A percentile compares a stretch with the other conserved stretches of the same genome.
phyloP scores from a whole-genome alignment of 1,139 yeast species.

The Spathaspora sp. region DNA sequence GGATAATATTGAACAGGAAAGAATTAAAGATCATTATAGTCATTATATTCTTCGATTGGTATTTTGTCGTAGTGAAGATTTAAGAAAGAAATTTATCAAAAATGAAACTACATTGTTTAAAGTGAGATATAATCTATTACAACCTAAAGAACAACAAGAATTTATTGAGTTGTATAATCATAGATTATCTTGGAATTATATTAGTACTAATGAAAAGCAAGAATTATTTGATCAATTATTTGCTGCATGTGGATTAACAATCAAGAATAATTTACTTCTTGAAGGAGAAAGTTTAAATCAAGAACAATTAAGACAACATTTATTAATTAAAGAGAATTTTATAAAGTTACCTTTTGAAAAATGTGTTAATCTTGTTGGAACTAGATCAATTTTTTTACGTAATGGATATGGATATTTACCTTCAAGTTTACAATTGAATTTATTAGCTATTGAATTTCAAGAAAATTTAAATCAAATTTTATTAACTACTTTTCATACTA shows the following conservation, averaged over 20 bases:
- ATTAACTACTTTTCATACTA: constrained; percentile 67
- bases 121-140: constrained; percentile 65
- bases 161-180: constrained; percentile 56
- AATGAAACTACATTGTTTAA: constrained; percentile 76
- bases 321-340: constrained; percentile 55
- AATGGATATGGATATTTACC: constrained; percentile 85
- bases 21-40: constrained; percentile 87
- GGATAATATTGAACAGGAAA: constrained; percentile 45
- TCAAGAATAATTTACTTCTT: constrained; percentile 29
- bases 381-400: constrained; percentile 63
- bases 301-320: constrained; percentile 44
- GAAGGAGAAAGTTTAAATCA: constrained; percentile 28
- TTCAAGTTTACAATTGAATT: constrained; percentile 69
- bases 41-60: constrained; percentile 87
- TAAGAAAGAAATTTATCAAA: constrained; percentile 73
- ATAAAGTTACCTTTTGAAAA: constrained; percentile 86
- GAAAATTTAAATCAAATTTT: constrained; percentile 53
- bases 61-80: constrained; percentile 86
- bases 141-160: constrained; percentile 66
- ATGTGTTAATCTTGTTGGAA: constrained; percentile 71
- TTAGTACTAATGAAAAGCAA: constrained; percentile 59
- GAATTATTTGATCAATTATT: constrained; percentile 50
- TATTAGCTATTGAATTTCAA: constrained; percentile 67
- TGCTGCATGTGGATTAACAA: constrained; percentile 47
- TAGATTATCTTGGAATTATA: constrained; percentile 72